Base-by-base conservation (phyloP, 2,329 filamentous ascomycete species). In the Sarocladiaceae sp. region DNA sequence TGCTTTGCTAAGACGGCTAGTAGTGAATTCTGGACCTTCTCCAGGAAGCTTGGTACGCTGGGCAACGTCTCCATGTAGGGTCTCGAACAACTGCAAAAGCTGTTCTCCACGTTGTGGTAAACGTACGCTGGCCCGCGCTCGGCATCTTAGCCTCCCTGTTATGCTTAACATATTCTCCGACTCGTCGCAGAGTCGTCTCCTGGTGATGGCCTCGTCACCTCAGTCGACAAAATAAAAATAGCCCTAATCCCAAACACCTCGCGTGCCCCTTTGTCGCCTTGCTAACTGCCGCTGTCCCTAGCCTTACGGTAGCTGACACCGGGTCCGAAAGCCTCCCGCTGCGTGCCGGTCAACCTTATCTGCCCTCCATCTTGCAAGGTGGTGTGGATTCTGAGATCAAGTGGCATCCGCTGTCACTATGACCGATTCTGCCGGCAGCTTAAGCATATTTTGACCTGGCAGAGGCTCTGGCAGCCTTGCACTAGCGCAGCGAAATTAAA, bases 91-190 rank as follows among this genome's bases (percentile, higher is more conserved):
- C 4, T 8, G n/a, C n/a, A n/a, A n/a, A n/a, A n/a, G n/a, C n/a
- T n/a, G n/a, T n/a, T n/a, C n/a, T n/a, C n/a, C n/a, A n/a, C n/a
- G n/a, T n/a, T n/a, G n/a, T n/a, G n/a, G n/a, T n/a, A n/a, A n/a
- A n/a, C n/a, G n/a, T n/a, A n/a, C n/a, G n/a, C n/a, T n/a, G n/a
- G n/a, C n/a, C n/a, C n/a, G 10, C 20, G 23, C 40, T 26, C 22
- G 40, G 23, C 22, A n/a, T 28, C 40, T 44, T 44, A 44, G 23
- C 5, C 4, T 44, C 20, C 17, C 22, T 22, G 11, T 28, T n/a
- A 13, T 26, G 40, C 40, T 44, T 44, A 44, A 44, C 40, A 44
- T 26, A 48, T 48, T 48, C 44, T 48, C 44, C 44, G 44, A 48
- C 44, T 46, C 11, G 44, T 48, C 28, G 28, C 44, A 48, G 44